Evolutionary conservation across 768 basidiomycete genomes (phyloP).

Genomic region (Suillus weaverae): DNA sequence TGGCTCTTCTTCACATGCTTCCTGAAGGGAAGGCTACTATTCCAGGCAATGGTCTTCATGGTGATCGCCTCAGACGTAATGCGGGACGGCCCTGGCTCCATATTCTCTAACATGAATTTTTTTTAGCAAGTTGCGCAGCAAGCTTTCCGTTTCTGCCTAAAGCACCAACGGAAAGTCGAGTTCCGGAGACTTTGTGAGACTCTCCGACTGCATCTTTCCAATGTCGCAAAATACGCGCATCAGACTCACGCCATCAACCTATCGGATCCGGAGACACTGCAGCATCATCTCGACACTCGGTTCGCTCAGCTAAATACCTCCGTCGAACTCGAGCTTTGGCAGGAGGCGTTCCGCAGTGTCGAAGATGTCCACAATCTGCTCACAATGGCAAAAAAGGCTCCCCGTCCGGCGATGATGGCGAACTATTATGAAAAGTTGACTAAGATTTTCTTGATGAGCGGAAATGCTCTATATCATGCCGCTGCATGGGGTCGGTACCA

Average conservation of each 20-base stretch:
- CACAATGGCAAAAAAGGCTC: conserved; percentile 89
- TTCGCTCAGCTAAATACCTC: conserved; percentile 96
- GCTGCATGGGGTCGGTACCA: conserved; percentile 93
- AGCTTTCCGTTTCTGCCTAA: conserved; percentile 96
- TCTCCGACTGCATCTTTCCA: conserved; percentile 89
- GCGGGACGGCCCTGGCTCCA: background rate
- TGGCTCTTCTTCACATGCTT: background rate
- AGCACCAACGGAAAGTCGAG: conserved; percentile 92
- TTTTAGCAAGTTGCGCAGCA: conserved; percentile 89
- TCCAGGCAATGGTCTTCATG: background rate
- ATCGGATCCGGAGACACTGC: conserved; percentile 90
- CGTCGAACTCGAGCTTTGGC: conserved; percentile 98
- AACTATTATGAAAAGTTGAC: conserved; percentile 99
- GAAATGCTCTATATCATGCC: conserved; percentile 93
- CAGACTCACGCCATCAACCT: conserved; percentile 95
- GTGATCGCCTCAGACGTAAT: background rate
- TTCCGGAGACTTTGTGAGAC: conserved; percentile 97
- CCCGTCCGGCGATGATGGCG: conserved; percentile 95
- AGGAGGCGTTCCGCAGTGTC: conserved; percentile 96
- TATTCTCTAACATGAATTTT: background rate
- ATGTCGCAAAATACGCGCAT: conserved; percentile 93
- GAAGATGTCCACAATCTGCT: conserved; percentile 97
- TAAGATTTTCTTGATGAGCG: conserved; percentile 93
- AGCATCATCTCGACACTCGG: conserved; percentile 94
- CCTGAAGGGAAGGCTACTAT: background rate